phyloP scores from a whole-genome alignment of 345 rosid genomes.

The Citrus unshiu region DNA sequence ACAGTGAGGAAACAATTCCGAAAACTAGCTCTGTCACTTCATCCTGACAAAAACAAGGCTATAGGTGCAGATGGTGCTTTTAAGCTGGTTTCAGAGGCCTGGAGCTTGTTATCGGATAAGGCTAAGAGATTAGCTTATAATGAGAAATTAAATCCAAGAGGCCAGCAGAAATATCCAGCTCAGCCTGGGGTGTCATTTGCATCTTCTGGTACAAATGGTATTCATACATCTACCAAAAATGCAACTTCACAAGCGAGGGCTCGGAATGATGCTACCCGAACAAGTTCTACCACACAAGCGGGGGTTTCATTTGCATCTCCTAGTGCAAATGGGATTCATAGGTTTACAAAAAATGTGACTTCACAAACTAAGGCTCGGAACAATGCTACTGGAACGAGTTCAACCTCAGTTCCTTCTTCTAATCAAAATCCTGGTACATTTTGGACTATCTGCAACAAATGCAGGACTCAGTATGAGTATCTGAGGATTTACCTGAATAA shows the following conservation, averaged over 20 bases:
- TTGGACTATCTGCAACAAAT: conserved; percentile 78
- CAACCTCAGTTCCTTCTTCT: conserved; percentile 25
- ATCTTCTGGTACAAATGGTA: conserved; percentile 43
- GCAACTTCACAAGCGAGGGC: conserved; percentile 23
- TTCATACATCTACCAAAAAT: conserved; percentile 30
- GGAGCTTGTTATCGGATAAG: conserved; percentile 74
- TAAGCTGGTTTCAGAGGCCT: conserved; percentile 65
- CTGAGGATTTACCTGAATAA: conserved; percentile 72
- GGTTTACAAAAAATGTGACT: conserved; percentile 24
- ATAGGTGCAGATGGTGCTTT: conserved; percentile 92
- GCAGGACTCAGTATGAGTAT: conserved; percentile 81
- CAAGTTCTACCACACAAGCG: conserved; percentile 9
- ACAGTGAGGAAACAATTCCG: conserved; percentile 59
- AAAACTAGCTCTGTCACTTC: conserved; percentile 67
- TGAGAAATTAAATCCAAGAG: conserved; percentile 42
- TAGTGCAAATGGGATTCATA: conserved; percentile 45
- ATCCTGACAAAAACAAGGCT: conserved; percentile 88
- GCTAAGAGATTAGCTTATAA: conserved; percentile 62
- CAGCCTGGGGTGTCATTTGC: conserved; percentile 35
- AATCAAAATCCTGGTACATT: conserved; percentile 52
- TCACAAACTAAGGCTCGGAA: conserved; percentile 27
- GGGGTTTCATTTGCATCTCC: conserved; percentile 33
- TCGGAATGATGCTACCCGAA: no score
- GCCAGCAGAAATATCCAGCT: conserved; percentile 25
- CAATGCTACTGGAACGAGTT: conserved; percentile 13